These are phyloP conservation scores for Phlebopus sp. DNA, from an alignment of 1,284 basidiomycete genomes.

Conservation along the genomic window DNA sequence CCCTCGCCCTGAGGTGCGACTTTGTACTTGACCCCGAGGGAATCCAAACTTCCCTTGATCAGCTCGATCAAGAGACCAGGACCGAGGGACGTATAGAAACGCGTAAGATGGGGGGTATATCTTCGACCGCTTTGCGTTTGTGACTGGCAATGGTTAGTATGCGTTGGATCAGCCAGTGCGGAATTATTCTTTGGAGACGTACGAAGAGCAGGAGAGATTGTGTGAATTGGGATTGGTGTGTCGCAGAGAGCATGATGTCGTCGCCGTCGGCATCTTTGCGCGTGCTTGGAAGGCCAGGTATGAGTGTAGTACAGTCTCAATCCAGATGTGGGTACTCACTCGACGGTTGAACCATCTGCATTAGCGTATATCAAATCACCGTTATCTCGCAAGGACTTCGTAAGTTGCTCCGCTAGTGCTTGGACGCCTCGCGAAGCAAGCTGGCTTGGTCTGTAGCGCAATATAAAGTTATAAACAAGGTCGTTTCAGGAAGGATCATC, in stretches of 20 bases:
- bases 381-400: constrained; percentile 57
- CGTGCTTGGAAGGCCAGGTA: constrained; percentile 12
- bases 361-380: constrained; percentile 72
- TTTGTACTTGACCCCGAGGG: constrained; percentile 52
- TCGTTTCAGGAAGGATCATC: neutral
- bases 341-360: constrained; percentile 38
- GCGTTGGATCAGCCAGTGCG: neutral
- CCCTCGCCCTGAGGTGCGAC: constrained; percentile 27
- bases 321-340: constrained; percentile 13
- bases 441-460: constrained; percentile 67
- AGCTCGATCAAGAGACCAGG: constrained; percentile 51
- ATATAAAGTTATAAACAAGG: constrained; percentile 1
- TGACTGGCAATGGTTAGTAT: constrained; percentile 45
- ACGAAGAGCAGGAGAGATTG: constrained; percentile 62
- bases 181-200: constrained; percentile 23
- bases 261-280: constrained; percentile 52
- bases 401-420: constrained; percentile 65
- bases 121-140: constrained; percentile 70
- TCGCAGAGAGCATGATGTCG: constrained; percentile 48
- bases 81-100: constrained; percentile 64
- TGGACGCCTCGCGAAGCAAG: constrained; percentile 53
- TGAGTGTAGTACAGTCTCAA: neutral
- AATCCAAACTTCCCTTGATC: constrained; percentile 49
- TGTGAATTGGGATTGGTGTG: constrained; percentile 54
- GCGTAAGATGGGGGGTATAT: constrained; percentile 71